Evolutionary conservation across 108 stramenopile genomes (phyloP).

Genomic region (Schizochytrium sp.): DNA sequence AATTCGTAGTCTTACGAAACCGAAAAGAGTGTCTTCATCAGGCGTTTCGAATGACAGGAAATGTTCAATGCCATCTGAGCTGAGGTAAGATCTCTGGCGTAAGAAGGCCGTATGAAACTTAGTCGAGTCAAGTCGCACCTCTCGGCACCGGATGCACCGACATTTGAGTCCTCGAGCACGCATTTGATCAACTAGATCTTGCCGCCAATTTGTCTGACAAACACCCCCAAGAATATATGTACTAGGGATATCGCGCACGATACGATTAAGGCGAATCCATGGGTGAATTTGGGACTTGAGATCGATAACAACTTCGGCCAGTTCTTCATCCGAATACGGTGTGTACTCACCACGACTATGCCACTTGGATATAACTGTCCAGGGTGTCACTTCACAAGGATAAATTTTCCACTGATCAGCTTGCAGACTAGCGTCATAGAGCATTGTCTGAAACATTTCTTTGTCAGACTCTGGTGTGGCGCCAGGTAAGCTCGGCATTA

Average conservation of each 20-base stretch:
- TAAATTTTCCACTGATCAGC: constrained; percentile 95
- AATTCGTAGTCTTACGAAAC: constrained; percentile 13
- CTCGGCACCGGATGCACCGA: constrained; percentile 56
- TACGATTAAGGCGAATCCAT: constrained; percentile 54
- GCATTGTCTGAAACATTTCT: constrained; percentile 85
- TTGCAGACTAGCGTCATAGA: constrained; percentile 91
- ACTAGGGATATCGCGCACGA: constrained; percentile 42
- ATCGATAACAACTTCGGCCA: constrained; percentile 6
- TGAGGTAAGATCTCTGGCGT: neutral
- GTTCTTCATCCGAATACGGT: constrained; percentile 70
- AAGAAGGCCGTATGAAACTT: neutral
- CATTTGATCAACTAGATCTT: neutral
- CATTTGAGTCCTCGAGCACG: constrained; percentile 6
- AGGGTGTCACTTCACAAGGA: constrained; percentile 93
- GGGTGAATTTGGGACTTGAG: constrained; percentile 45
- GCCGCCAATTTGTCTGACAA: constrained; percentile 3
- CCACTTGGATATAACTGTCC: constrained; percentile 93
- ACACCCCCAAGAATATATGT: constrained; percentile 50
- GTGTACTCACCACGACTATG: constrained; percentile 89
- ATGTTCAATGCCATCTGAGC: neutral
- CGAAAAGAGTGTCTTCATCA: constrained; percentile 20
- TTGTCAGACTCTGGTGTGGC: constrained; percentile 91
- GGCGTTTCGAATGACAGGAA: constrained; percentile 41
- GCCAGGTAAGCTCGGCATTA: constrained; percentile 98
- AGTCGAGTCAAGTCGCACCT: neutral